phyloP scores from a whole-genome alignment of 2,329 filamentous ascomycete genomes.

The Graphilbum sp. region DNA sequence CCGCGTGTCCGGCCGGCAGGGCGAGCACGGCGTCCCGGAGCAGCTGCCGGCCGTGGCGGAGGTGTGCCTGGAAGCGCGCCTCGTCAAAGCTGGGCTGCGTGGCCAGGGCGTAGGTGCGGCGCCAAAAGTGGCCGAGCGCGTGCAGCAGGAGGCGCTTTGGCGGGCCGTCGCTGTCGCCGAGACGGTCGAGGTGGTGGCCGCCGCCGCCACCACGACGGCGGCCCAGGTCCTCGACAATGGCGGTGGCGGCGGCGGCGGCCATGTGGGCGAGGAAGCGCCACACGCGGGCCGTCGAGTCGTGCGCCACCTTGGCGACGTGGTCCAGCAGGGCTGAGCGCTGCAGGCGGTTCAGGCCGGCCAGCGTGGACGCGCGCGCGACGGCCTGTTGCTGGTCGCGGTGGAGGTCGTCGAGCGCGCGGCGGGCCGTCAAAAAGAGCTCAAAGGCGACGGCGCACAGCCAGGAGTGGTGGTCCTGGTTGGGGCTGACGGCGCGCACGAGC shows the following conservation, averaged over 20 bases:
- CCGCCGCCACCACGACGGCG: no score
- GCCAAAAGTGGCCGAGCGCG: constrained; percentile 34
- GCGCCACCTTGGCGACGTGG: constrained; percentile 37
- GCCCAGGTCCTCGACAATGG: no score
- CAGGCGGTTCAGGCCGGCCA: constrained; percentile 40
- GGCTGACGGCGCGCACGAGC: constrained; percentile 28
- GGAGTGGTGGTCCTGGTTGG: constrained; percentile 12
- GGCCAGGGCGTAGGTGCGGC: constrained; percentile 32
- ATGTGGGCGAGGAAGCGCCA: constrained; percentile 31
- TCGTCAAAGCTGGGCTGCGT: constrained; percentile 37
- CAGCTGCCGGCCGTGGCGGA: constrained; percentile 31
- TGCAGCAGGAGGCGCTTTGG: constrained; percentile 14
- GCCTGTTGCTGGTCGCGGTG: constrained; percentile 23
- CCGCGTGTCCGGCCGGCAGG: no score
- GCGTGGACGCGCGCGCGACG: constrained; percentile 23
- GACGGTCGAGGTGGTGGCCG: no score
- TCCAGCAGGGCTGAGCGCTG: constrained; percentile 41
- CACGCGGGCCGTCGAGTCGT: constrained; percentile 42
- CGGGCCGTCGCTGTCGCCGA: no score
- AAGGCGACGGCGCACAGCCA: constrained; percentile 38
- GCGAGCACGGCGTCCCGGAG: constrained; percentile 23
- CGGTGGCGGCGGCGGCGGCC: constrained; percentile 20
- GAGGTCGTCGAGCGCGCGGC: constrained; percentile 23
- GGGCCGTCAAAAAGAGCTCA: constrained; percentile 31
- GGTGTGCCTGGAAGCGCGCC: constrained; percentile 46